Evolutionary conservation across 2,329 filamentous ascomycete genomes (phyloP), one percentile per base, ranked within the genome.

Genomic region (Shiraia sp.): DNA sequence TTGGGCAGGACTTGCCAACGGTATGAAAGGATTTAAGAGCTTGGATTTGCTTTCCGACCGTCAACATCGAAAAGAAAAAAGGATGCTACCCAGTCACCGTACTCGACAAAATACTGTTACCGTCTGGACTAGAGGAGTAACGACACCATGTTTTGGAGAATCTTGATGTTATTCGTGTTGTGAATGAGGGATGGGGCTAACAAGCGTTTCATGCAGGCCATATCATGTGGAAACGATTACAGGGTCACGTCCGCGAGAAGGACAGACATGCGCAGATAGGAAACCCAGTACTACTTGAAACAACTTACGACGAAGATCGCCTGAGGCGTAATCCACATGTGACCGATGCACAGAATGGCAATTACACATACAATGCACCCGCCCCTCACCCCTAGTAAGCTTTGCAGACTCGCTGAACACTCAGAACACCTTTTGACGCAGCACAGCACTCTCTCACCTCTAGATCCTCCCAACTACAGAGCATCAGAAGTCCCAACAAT

Each of bases 141-240:
- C 14, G 15, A 17, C 10, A 28, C 1, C 28, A 12, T 6, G 4
- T 30, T 30, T 17, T 27, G 30, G 28, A 14, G 15, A 15, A 3
- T n/a, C n/a, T n/a, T n/a, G n/a, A n/a, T n/a, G n/a, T n/a, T n/a
- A n/a, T n/a, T n/a, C n/a, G n/a, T n/a, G n/a, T n/a, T n/a, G n/a
- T 31, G 13, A 34, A 17, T 32, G 16, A 29, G 26, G 30, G 35
- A 37, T 39, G 28, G 31, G 40, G 51, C 63, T 66, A 63, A 67
- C 40, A 3, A 33, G 36, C 35, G 52, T 55, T 61, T 58, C 45
- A 53, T 57, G 40, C 49, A 66, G 61, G 47, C 13, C 16, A 9
- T 22, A 28, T 9, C 27, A 69, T 82, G 79, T 81, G 78, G 78
- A 78, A 79, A 61, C 76, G 76, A 57, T 63, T 79, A 56, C 68